A percentile compares a stretch with the other conserved stretches of the same genome.
phyloP scores from a whole-genome alignment of 2,329 filamentous ascomycete species.

The Byssothecium circinans region DNA sequence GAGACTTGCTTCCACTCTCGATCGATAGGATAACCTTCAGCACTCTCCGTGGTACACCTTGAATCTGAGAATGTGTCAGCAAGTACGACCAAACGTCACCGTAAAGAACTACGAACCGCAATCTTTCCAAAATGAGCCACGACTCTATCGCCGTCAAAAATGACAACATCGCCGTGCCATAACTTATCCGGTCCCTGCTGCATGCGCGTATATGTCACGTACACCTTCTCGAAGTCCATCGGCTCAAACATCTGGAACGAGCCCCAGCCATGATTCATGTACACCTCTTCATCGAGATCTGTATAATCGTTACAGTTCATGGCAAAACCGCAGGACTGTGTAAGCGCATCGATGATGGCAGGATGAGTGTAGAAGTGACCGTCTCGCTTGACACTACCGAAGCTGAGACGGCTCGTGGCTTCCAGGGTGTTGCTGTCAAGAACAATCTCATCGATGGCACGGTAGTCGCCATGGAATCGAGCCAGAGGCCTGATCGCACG shows the following conservation, averaged over 20 bases:
- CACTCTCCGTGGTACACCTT: neutral
- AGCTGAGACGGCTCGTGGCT: slow-evolving; percentile 12
- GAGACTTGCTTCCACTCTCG: slow-evolving; percentile 12
- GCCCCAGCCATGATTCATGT: slow-evolving; percentile 24
- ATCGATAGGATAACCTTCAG: slow-evolving; percentile 12
- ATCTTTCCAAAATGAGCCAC: slow-evolving; percentile 10
- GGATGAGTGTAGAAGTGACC: slow-evolving; percentile 12
- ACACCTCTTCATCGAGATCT: slow-evolving; percentile 14
- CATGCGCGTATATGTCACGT: slow-evolving; percentile 15
- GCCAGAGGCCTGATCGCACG: slow-evolving; percentile 12
- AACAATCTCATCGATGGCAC: slow-evolving; percentile 16
- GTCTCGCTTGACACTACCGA: slow-evolving; percentile 8
- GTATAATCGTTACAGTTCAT: slow-evolving; percentile 22
- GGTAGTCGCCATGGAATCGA: slow-evolving; percentile 15
- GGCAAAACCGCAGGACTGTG: slow-evolving; percentile 19
- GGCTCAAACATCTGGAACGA: slow-evolving; percentile 13
- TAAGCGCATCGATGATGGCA: slow-evolving; percentile 13
- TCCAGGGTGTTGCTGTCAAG: slow-evolving; percentile 18
- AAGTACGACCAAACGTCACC: slow-evolving; percentile 1
- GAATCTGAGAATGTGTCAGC: slow-evolving; percentile 10
- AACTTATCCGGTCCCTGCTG: slow-evolving; percentile 2
- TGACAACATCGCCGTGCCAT: slow-evolving; percentile 11
- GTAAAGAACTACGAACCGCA: neutral
- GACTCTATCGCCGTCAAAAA: slow-evolving; percentile 15
- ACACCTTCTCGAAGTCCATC: slow-evolving; percentile 9